phyloP scores from a whole-genome alignment of 345 rosid species.

The Sisymbrium altissimum region DNA sequence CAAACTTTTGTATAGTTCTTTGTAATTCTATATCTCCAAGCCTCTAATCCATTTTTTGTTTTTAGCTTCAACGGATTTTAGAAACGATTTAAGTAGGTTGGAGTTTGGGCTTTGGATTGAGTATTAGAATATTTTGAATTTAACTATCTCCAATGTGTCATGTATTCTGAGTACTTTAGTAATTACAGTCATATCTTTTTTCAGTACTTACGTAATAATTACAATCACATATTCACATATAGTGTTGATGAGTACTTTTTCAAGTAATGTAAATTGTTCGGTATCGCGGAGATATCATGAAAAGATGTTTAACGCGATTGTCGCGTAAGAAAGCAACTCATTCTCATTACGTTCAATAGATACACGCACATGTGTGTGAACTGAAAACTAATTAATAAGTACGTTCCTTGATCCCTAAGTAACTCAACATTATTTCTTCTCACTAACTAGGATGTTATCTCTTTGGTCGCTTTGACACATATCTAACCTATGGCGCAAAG shows the following conservation, averaged over 20 bases:
- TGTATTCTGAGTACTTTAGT: not conserved
- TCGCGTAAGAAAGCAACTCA: not conserved
- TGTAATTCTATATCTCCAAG: not conserved
- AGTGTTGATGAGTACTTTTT: not conserved
- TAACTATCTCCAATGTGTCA: not conserved
- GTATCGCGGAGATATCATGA: not conserved
- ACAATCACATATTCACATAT: too few species aligned
- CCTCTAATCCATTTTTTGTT: too few species aligned
- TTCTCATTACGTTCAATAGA: not conserved
- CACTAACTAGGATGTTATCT: not conserved
- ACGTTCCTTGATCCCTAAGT: slow-evolving; percentile 7
- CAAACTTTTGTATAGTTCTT: too few species aligned
- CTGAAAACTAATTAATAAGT: not conserved
- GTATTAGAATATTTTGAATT: not conserved
- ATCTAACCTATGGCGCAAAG: not conserved
- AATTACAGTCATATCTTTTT: not conserved
- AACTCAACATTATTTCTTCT: not conserved
- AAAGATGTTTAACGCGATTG: not conserved
- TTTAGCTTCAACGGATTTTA: not conserved
- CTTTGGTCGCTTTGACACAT: not conserved
- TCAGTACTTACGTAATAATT: too few species aligned
- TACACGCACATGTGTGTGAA: not conserved
- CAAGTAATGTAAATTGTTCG: not conserved
- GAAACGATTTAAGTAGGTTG: not conserved
- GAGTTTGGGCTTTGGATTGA: not conserved